Evolutionary conservation across 257 asterid genomes (phyloP).

Genomic region (Nicotiana noctiflora): DNA sequence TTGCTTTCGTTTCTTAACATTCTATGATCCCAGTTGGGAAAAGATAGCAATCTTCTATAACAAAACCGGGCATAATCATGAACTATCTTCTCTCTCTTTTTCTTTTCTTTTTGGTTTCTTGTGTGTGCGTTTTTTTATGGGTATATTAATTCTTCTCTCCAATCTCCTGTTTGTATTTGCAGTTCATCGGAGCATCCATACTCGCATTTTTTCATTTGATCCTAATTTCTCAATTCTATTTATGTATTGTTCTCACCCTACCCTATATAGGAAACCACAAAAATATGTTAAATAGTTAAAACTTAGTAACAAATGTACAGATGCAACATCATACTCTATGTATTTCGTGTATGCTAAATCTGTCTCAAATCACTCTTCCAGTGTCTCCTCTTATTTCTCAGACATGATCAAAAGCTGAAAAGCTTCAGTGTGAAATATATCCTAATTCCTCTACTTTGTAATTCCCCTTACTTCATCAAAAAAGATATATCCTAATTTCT

Average conservation of each 20-base stretch:
- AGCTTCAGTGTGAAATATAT: background rate
- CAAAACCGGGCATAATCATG: background rate
- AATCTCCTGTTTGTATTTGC: background rate
- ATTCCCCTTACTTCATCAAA: no score
- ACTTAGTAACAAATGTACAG: background rate
- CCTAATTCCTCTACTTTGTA: background rate
- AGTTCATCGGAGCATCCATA: background rate
- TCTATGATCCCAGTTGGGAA: background rate
- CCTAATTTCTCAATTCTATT: background rate
- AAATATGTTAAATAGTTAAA: background rate
- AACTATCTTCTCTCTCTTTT: background rate
- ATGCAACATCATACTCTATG: background rate
- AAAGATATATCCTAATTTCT: background rate
- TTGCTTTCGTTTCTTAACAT: background rate
- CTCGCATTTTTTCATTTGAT: background rate
- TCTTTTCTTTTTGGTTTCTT: no score
- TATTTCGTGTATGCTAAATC: background rate
- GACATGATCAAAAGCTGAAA: background rate
- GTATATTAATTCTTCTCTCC: background rate
- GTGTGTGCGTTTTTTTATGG: background rate
- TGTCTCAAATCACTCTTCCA: background rate
- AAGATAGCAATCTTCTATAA: background rate
- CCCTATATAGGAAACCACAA: background rate
- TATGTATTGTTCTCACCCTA: background rate
- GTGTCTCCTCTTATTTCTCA: background rate